Base-by-base conservation (phyloP, 1,139 yeast species). In the Keqinozyma sinolaborantium region DNA sequence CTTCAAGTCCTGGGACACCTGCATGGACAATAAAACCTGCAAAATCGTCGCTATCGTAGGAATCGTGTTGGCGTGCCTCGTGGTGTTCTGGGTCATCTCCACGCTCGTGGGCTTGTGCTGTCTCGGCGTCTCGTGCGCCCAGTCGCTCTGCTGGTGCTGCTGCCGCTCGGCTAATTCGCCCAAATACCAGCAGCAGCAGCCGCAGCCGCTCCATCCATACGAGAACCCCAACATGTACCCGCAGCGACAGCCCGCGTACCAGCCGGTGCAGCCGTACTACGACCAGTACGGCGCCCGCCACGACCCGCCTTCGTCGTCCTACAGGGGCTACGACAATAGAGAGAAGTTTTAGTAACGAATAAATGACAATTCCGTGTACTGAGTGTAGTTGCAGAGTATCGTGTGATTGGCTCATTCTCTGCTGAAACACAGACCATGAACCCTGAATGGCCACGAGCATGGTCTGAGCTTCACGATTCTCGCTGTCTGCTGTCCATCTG, bases 11-110 rank as follows among this genome's bases (percentile, higher is more conserved):
- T 85, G 95, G 94, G 77, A 81, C 50, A 74, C 84, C 3, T 85
- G 95, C 58, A 83, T 83, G 94, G 79, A 72, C 47, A 81, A 83
- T 53, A 76, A 61, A 24, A 68, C 79, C 24, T 85, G 95, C 58
- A 84, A 84, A 51, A 74, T 83, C 40, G 74, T 82, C 13, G 90
- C 85, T 7, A 84, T 85, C 30, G 83, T 83, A n/a, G 79, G 83
- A 4, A 81, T 84, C 2, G 77, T 69, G 0, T 47, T 85, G 9
- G 92, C 79, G 0, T 64, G 53, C 6, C 51, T 74, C 28, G 34
- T 73, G 9, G 48, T 51, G 2, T 41, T 73, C 5, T 74, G 79
- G 79, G 40, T 69, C 16, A 16, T 73, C 5, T 44, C 62, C 5
- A 60, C 74, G 2, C n/a, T 73, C 3, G 38, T 71, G 30, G 61